Conservation (phyloP, 2,329 filamentous ascomycete species). For the Verticillium klebahnii region DNA sequence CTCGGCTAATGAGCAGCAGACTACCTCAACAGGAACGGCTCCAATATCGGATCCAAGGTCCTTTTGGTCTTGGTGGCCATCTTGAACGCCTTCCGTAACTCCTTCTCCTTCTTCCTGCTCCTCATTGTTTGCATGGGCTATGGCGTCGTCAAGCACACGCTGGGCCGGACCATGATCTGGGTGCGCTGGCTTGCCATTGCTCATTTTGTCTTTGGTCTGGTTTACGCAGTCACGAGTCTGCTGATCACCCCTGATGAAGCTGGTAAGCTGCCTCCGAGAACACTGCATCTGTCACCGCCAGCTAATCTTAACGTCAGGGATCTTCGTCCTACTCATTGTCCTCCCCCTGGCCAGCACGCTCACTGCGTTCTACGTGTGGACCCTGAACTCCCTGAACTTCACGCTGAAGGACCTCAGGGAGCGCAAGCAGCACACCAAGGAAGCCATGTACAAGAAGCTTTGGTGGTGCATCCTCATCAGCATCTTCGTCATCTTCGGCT, state of each 20-base stretch:
- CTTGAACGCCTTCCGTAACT: conserved; percentile 89
- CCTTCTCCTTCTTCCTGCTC: conserved; percentile 96
- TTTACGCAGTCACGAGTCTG: conserved; percentile 87
- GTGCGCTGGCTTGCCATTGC: conserved; percentile 86
- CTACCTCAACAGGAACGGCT: conserved; percentile 85
- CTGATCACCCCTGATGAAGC: conserved; percentile 85
- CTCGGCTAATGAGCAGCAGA: conserved; percentile 52
- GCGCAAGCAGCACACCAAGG: conserved; percentile 89
- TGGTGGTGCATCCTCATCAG: conserved; percentile 96
- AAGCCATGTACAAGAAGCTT: conserved; percentile 93
- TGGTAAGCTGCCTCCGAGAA: conserved; percentile 34
- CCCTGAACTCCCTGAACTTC: conserved; percentile 86
- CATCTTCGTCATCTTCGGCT: conserved; percentile 93
- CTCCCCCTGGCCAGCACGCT: conserved; percentile 86
- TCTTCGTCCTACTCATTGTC: conserved; percentile 87
- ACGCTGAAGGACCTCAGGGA: conserved; percentile 96
- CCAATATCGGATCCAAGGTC: conserved; percentile 76
- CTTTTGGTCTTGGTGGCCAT: conserved; percentile 89
- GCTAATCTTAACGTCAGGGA: conserved; percentile 44
- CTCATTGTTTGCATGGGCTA: conserved; percentile 99
- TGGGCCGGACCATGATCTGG: conserved; percentile 91
- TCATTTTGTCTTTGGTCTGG: conserved; percentile 91
- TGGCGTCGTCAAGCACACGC: conserved; percentile 88
- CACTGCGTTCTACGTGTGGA: conserved; percentile 98
- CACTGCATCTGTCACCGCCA: too few species aligned